A percentile compares a stretch with the other conserved stretches of the same genome.
Conservation (phyloP, 2,329 filamentous ascomycete genomes). For the Incumbomyces delicatus region DNA sequence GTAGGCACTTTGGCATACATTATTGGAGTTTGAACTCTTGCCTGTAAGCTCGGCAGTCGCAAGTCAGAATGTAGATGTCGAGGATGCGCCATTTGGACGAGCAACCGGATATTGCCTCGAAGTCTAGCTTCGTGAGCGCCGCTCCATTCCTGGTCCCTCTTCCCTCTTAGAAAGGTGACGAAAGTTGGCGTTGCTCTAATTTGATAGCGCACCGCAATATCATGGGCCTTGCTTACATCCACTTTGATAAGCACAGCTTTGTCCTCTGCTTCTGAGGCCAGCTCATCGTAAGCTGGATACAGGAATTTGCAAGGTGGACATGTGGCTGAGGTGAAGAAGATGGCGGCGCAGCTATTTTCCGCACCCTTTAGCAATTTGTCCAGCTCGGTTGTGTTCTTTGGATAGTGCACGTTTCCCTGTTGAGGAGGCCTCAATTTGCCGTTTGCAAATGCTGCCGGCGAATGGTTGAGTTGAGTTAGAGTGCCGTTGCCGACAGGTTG, state of each 20-base stretch:
- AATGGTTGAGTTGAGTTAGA: conserved; percentile 9
- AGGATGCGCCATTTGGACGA: conserved; percentile 66
- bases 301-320: conserved; percentile 76
- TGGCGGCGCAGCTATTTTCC: conserved; percentile 58
- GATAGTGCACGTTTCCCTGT: conserved; percentile 48
- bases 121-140: conserved; percentile 63
- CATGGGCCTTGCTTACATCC: conserved; percentile 58
- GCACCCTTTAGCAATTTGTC: conserved; percentile 52
- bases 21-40: conserved; percentile 56
- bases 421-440: background rate
- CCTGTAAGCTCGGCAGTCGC: conserved; percentile 59
- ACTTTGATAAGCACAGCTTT: conserved; percentile 71
- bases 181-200: conserved; percentile 80
- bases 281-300: conserved; percentile 70
- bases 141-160: conserved; percentile 69
- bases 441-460: conserved; percentile 12
- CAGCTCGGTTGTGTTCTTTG: conserved; percentile 50
- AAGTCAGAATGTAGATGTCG: conserved; percentile 66
- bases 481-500: conserved; percentile 8
- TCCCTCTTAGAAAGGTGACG: conserved; percentile 68
- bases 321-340: conserved; percentile 88
- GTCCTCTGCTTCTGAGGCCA: conserved; percentile 62
- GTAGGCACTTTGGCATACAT: conserved; percentile 71
- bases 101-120: conserved; percentile 59
- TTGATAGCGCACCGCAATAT: conserved; percentile 54